These are phyloP conservation scores for Cutaneotrichosporon dermatis DNA, from an alignment of 1,284 basidiomycete species.

Conservation along the genomic window DNA sequence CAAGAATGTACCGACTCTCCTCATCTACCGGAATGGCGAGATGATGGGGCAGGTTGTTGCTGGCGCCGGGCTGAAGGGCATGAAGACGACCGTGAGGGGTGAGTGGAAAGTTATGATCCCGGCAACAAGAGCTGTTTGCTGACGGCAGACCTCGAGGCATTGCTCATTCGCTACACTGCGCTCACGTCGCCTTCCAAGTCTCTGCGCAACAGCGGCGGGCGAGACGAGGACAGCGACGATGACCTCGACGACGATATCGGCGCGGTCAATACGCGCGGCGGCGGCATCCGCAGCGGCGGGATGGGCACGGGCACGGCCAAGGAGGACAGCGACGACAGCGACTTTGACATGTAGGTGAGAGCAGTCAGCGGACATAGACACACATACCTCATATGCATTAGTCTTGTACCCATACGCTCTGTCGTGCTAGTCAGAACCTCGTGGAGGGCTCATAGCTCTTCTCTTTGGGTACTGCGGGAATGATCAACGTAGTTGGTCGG, in stretches of 20 bases:
- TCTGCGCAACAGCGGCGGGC: conserved; percentile 8
- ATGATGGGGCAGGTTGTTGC: conserved; percentile 80
- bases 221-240: conserved; percentile 12
- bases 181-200: conserved; percentile 38
- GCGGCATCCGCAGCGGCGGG: conserved; percentile 33
- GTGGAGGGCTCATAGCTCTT: no score
- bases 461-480: no score
- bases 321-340: conserved; percentile 35
- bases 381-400: not conserved
- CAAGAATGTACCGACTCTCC: conserved; percentile 81
- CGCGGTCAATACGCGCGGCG: conserved; percentile 32
- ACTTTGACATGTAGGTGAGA: conserved; percentile 43
- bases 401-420: no score
- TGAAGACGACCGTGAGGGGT: conserved; percentile 79
- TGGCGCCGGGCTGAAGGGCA: conserved; percentile 57
- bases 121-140: not conserved
- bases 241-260: conserved; percentile 34
- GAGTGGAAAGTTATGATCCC: conserved; percentile 19
- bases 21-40: conserved; percentile 87
- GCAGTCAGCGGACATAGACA: no score
- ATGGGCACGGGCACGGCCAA: conserved; percentile 14
- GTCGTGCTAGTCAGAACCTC: no score
- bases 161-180: conserved; percentile 39
- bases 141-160: conserved; percentile 40
- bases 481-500: no score